phyloP scores from a whole-genome alignment of 257 asterid genomes.

The Solanum lycopersicoides region DNA sequence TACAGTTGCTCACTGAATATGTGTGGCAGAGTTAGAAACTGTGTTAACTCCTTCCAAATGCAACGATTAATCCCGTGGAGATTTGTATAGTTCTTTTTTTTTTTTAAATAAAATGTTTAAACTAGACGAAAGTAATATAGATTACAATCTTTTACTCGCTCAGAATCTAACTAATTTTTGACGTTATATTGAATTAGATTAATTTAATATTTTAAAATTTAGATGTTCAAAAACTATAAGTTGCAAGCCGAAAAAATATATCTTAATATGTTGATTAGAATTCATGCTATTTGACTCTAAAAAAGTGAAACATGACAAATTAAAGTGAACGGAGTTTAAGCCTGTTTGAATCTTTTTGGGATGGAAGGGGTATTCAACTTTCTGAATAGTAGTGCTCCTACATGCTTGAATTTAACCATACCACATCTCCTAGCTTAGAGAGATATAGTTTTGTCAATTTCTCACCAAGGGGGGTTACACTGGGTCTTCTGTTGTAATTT shows the following conservation, averaged over 20 bases:
- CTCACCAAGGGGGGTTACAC: not conserved
- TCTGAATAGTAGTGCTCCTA: not conserved
- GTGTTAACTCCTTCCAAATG: not conserved
- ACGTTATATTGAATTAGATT: not conserved
- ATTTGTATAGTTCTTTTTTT: not conserved
- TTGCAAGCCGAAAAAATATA: not conserved
- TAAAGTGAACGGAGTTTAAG: not conserved
- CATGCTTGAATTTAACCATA: not conserved
- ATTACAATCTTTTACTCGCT: not conserved
- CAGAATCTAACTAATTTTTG: not conserved
- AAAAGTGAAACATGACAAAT: not conserved
- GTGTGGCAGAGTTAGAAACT: not conserved
- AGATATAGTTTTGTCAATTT: not conserved
- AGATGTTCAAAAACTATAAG: not conserved
- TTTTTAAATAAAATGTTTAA: not conserved
- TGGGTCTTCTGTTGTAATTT: not conserved
- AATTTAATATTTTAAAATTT: not conserved
- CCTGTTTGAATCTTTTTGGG: not conserved
- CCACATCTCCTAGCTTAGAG: not conserved
- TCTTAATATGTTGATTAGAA: not conserved
- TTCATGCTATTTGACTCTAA: not conserved
- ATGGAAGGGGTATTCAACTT: not conserved
- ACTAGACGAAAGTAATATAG: not conserved
- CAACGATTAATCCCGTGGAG: not conserved
- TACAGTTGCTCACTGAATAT: not conserved